These are phyloP conservation scores for Cotoneaster glaucophyllus DNA, from an alignment of 306 rosid species.

Conservation along the genomic window DNA sequence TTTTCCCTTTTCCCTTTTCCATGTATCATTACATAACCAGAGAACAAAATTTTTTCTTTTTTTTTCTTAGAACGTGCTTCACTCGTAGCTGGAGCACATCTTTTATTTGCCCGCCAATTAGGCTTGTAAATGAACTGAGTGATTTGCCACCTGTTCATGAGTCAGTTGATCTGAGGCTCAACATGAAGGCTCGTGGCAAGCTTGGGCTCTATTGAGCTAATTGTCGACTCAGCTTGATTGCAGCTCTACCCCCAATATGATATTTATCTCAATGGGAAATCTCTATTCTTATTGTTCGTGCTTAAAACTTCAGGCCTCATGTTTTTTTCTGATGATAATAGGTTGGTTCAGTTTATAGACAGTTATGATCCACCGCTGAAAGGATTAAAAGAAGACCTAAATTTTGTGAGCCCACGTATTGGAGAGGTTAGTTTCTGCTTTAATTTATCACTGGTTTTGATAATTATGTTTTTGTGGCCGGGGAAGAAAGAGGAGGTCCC, in stretches of 20 bases:
- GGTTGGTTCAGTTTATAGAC: conserved; percentile 91
- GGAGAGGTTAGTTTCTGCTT: conserved; percentile 82
- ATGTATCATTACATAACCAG: background rate
- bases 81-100: background rate
- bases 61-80: background rate
- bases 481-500: background rate
- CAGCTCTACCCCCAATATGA: background rate
- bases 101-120: background rate
- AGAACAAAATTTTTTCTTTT: background rate
- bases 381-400: conserved; percentile 95
- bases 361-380: conserved; percentile 90
- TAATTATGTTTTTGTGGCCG: background rate
- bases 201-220: too few species aligned
- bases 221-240: background rate
- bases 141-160: background rate
- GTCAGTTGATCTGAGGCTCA: too few species aligned
- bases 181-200: too few species aligned
- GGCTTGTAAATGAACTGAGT: background rate
- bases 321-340: conserved; percentile 33
- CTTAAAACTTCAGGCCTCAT: conserved; percentile 11
- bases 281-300: background rate
- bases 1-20: too few species aligned
- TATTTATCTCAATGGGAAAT: background rate
- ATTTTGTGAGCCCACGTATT: conserved; percentile 97
- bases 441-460: background rate